phyloP scores from a whole-genome alignment of 148 eudicot genomes.

The Cornus controversa region DNA sequence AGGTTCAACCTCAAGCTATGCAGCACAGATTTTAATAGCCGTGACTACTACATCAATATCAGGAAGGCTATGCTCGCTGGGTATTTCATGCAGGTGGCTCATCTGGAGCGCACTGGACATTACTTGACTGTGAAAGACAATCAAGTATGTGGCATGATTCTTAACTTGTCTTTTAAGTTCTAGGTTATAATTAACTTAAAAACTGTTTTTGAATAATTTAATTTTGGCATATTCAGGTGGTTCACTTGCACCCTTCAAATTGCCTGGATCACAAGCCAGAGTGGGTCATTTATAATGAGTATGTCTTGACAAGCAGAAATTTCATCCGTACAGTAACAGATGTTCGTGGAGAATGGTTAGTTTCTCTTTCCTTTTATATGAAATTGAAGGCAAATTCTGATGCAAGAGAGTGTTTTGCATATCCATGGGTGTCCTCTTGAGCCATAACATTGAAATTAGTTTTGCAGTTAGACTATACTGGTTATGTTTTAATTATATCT shows the following conservation, averaged over 20 bases:
- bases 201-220: too few relatives aligned
- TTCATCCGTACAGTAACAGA: slow-evolving; percentile 98
- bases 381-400: background rate
- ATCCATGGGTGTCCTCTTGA: too few relatives aligned
- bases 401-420: too few relatives aligned
- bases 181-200: too few relatives aligned
- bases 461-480: too few relatives aligned
- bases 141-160: slow-evolving; percentile 49
- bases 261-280: slow-evolving; percentile 98
- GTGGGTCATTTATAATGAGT: slow-evolving; percentile 98
- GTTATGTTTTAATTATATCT: too few relatives aligned
- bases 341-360: slow-evolving; percentile 96
- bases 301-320: slow-evolving; percentile 88
- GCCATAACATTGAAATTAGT: too few relatives aligned
- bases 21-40: slow-evolving; percentile 95
- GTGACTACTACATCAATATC: slow-evolving; percentile 90
- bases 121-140: slow-evolving; percentile 95
- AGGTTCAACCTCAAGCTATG: slow-evolving; percentile 84
- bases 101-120: slow-evolving; percentile 85
- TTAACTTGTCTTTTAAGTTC: background rate
- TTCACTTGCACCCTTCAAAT: slow-evolving; percentile 96
- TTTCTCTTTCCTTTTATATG: slow-evolving; percentile 2
- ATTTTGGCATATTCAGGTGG: slow-evolving; percentile 44
- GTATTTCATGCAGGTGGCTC: slow-evolving; percentile 99
- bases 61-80: slow-evolving; percentile 98